A percentile compares a stretch with the other conserved stretches of the same genome.
phyloP scores from a whole-genome alignment of 1,284 basidiomycete species.

The Puccinia brachypodii region DNA sequence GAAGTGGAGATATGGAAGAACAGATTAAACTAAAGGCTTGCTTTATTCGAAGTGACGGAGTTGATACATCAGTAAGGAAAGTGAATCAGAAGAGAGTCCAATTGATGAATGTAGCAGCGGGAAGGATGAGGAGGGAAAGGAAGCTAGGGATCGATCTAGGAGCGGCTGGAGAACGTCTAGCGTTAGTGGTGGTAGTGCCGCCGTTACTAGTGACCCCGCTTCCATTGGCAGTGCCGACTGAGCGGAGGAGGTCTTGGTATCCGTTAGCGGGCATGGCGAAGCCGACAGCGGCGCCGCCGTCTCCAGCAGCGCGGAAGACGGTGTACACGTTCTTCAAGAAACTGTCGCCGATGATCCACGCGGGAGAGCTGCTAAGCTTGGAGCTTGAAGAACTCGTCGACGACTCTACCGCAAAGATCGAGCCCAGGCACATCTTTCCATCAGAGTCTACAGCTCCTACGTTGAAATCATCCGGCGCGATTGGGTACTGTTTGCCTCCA shows the following conservation, averaged over 20 bases:
- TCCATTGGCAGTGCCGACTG: slow-evolving; percentile 10
- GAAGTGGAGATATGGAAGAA: background rate
- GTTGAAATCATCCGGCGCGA: slow-evolving; percentile 55
- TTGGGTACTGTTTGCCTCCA: slow-evolving; percentile 43
- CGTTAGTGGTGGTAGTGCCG: slow-evolving; percentile 22
- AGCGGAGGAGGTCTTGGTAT: slow-evolving; percentile 26
- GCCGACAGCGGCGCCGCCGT: slow-evolving; percentile 22
- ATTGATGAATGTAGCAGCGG: background rate
- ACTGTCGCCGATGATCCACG: slow-evolving; percentile 53
- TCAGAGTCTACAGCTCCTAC: slow-evolving; percentile 53
- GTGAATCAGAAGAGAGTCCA: background rate
- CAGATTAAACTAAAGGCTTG: background rate
- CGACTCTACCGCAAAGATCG: slow-evolving; percentile 51
- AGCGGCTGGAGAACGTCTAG: background rate
- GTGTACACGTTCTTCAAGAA: slow-evolving; percentile 56
- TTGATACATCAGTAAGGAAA: background rate
- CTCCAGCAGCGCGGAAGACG: slow-evolving; percentile 28
- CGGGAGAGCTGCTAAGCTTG: background rate
- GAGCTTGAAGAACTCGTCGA: background rate
- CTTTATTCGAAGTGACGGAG: background rate
- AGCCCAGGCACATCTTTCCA: slow-evolving; percentile 54
- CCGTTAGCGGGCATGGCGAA: slow-evolving; percentile 32
- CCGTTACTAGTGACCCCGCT: slow-evolving; percentile 1
- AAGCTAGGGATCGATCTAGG: background rate
- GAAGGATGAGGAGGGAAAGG: background rate